Conservation (phyloP, 306 rosid genomes). For the Gastrolobium villosum region DNA sequence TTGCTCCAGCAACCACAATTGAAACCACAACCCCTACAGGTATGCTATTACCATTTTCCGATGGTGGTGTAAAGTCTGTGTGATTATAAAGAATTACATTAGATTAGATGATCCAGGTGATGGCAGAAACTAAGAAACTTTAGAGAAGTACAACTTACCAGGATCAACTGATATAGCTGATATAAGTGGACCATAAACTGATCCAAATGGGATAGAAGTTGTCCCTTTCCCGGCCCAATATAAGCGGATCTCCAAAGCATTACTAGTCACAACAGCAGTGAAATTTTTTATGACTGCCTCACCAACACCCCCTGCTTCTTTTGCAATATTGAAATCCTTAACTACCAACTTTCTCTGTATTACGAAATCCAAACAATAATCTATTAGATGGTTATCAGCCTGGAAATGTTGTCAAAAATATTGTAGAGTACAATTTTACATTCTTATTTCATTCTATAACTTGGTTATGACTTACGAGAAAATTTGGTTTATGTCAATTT, state of each 20-base stretch:
- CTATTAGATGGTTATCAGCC: background rate
- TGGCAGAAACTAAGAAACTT: background rate
- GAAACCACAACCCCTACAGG: conserved; percentile 50
- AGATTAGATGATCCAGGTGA: conserved; percentile 9
- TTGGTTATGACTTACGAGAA: conserved; percentile 10
- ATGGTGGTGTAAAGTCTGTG: conserved; percentile 54
- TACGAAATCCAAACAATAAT: conserved; percentile 8
- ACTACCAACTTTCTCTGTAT: conserved; percentile 40
- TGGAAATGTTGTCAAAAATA: background rate
- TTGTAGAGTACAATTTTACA: background rate
- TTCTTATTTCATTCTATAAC: conserved; percentile 10
- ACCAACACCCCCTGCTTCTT: conserved; percentile 52
- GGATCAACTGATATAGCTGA: conserved; percentile 57
- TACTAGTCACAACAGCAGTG: conserved; percentile 24
- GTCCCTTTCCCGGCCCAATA: conserved; percentile 63
- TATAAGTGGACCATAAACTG: conserved; percentile 58
- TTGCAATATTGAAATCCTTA: conserved; percentile 54
- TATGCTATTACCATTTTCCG: conserved; percentile 26
- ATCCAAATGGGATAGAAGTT: conserved; percentile 47
- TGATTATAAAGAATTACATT: background rate
- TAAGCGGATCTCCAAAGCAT: conserved; percentile 44
- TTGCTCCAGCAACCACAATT: conserved; percentile 53
- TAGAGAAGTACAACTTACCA: conserved; percentile 41
- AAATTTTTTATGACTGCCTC: conserved; percentile 22
- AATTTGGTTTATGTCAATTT: conserved; percentile 4